Conservation (phyloP, 23 red algal species). For the Gracilariopsis chorda region DNA sequence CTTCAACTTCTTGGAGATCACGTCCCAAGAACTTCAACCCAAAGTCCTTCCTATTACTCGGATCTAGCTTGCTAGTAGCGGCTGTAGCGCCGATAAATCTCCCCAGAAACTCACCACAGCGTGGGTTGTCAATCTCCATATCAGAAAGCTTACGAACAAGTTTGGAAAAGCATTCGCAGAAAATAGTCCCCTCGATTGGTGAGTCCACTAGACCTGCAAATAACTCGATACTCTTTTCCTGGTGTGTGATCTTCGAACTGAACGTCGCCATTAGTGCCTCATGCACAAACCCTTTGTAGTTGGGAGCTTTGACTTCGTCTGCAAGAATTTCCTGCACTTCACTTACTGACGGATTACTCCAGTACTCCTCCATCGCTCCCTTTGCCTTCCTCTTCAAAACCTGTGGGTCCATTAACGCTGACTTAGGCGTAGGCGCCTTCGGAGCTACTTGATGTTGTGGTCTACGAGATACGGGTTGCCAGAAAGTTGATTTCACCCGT, state of each 20-base stretch:
- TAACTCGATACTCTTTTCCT: conserved; percentile 20
- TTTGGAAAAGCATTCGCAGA: neutral
- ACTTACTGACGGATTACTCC: neutral
- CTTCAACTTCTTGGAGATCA: conserved; percentile 20
- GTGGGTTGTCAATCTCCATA: conserved; percentile 71
- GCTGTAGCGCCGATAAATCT: conserved; percentile 30
- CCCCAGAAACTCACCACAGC: conserved; percentile 45
- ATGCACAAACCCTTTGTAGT: conserved; percentile 44
- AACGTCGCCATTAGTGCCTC: conserved; percentile 51
- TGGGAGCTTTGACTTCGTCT: conserved; percentile 46
- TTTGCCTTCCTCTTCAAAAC: conserved; percentile 20
- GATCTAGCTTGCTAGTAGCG: conserved; percentile 12
- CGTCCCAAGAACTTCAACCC: conserved; percentile 52
- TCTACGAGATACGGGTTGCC: neutral
- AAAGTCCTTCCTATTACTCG: neutral
- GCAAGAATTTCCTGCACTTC: conserved; percentile 23
- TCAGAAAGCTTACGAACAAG: conserved; percentile 41
- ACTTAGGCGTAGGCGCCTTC: conserved; percentile 12
- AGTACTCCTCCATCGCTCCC: conserved; percentile 41
- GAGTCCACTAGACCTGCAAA: conserved; percentile 27
- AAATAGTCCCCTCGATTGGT: neutral
- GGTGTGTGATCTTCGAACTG: conserved; percentile 21
- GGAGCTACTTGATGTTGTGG: neutral
- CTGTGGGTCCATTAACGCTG: conserved; percentile 34
- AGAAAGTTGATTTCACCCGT: neutral